Percentiles rank a stretch among this genome's conserved stretches.
phyloP scores from a whole-genome alignment of 371 early-diverging fungal genomes.

The Rhizopus microsporus region DNA sequence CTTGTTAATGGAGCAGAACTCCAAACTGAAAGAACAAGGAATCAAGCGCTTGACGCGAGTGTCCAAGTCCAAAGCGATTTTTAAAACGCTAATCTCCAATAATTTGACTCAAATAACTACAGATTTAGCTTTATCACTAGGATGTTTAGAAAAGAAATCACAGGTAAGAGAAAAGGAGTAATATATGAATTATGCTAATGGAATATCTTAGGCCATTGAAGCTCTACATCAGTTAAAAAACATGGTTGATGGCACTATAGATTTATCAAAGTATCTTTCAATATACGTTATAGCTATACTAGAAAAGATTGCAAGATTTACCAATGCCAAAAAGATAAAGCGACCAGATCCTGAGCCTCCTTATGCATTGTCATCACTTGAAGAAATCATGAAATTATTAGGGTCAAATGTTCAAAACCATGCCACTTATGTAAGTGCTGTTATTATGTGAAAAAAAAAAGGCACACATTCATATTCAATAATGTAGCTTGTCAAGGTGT shows the following conservation, averaged over 20 bases:
- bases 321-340: slow-evolving; percentile 7
- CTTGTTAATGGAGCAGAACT: slow-evolving; percentile 4
- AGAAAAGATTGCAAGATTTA: slow-evolving; percentile 8
- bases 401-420: slow-evolving; percentile 1
- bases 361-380: slow-evolving; percentile 8
- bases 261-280: slow-evolving; percentile 6
- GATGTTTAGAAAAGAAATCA: not conserved
- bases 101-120: slow-evolving; percentile 11
- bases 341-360: slow-evolving; percentile 1
- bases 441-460: not conserved
- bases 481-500: slow-evolving; percentile 20
- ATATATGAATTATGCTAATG: not conserved
- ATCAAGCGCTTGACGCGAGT: not conserved
- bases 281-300: slow-evolving; percentile 15
- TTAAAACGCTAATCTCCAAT: not conserved
- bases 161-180: slow-evolving; percentile 3
- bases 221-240: slow-evolving; percentile 1
- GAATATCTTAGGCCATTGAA: not conserved
- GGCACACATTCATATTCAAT: not conserved
- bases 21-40: not conserved
- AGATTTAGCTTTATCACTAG: slow-evolving; percentile 12
- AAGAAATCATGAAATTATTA: slow-evolving; percentile 8
- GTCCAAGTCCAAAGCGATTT: not conserved
- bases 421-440: slow-evolving; percentile 11
- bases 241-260: not conserved